Evolutionary conservation across 305 asterid genomes (phyloP).

Genomic region (Fraxinus sp.): DNA sequence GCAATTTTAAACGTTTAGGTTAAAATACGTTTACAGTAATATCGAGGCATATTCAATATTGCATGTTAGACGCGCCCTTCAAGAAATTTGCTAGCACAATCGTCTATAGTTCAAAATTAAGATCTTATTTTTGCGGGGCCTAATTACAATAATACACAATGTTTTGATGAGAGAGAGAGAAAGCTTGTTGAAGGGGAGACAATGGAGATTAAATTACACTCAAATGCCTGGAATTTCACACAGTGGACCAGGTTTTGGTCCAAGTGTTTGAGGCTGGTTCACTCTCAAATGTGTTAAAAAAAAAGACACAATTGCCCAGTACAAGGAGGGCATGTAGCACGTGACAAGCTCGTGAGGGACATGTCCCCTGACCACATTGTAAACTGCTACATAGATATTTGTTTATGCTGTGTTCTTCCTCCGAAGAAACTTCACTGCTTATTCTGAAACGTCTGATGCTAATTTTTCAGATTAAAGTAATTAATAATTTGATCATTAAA

Average conservation of each 20-base stretch:
- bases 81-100: background rate
- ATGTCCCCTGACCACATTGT: slow-evolving; percentile 18
- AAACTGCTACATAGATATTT: slow-evolving; percentile 26
- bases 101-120: background rate
- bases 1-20: too few relatives aligned
- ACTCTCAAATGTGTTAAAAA: background rate
- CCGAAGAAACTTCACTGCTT: background rate
- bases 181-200: slow-evolving; percentile 36
- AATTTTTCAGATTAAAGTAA: background rate
- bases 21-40: background rate
- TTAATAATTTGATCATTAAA: slow-evolving; percentile 5
- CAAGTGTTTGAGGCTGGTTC: slow-evolving; percentile 35
- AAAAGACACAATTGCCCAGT: slow-evolving; percentile 32
- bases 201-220: slow-evolving; percentile 37
- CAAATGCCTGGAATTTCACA: slow-evolving; percentile 30
- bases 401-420: slow-evolving; percentile 12
- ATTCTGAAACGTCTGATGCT: slow-evolving; percentile 2
- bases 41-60: background rate
- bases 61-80: background rate
- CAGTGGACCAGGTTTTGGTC: slow-evolving; percentile 36
- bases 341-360: slow-evolving; percentile 35
- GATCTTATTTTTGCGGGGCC: slow-evolving; percentile 15
- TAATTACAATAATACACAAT: slow-evolving; percentile 8
- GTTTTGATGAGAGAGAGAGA: slow-evolving; percentile 7
- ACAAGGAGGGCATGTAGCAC: slow-evolving; percentile 39